Evolutionary conservation across 2,329 filamentous ascomycete species (phyloP).

Genomic region (Fusarium coffeatum): DNA sequence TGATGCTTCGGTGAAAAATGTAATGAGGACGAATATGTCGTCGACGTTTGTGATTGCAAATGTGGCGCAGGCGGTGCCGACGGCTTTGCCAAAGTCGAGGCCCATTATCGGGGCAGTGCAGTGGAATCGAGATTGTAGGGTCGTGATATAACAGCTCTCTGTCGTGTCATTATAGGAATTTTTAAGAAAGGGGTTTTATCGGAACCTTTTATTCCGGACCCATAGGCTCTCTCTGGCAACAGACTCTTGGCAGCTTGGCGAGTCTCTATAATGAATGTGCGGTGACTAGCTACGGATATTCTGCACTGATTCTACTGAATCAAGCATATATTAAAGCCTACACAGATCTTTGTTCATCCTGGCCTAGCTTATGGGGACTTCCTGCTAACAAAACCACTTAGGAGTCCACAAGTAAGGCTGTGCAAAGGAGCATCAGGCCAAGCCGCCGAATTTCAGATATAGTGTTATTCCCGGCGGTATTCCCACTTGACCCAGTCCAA

Average conservation of each 20-base stretch:
- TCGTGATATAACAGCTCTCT: neutral
- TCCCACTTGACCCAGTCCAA: fast-evolving
- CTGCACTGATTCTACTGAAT: neutral
- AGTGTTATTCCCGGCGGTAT: neutral
- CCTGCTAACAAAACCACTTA: no score
- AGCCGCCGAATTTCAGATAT: neutral
- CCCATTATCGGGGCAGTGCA: neutral
- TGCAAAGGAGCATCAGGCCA: neutral
- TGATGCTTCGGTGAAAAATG: slow-evolving; percentile 1
- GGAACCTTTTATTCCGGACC: neutral
- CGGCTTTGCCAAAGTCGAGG: slow-evolving; percentile 2
- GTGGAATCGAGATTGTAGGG: neutral
- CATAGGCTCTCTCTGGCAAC: neutral
- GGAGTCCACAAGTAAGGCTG: neutral
- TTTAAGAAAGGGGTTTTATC: neutral
- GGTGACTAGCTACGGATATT: no score
- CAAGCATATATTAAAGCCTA: neutral
- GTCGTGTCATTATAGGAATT: neutral
- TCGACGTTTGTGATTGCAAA: slow-evolving; percentile 9
- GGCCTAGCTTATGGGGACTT: no score
- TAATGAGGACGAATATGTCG: slow-evolving; percentile 7
- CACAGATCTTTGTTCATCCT: neutral
- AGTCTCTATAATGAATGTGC: no score
- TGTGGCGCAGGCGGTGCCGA: neutral
- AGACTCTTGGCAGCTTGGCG: neutral